A percentile compares a stretch with the other conserved stretches of the same genome.
phyloP scores from a whole-genome alignment of 2,329 filamentous ascomycete species.

The Stagonosporopsis rhizophila region DNA sequence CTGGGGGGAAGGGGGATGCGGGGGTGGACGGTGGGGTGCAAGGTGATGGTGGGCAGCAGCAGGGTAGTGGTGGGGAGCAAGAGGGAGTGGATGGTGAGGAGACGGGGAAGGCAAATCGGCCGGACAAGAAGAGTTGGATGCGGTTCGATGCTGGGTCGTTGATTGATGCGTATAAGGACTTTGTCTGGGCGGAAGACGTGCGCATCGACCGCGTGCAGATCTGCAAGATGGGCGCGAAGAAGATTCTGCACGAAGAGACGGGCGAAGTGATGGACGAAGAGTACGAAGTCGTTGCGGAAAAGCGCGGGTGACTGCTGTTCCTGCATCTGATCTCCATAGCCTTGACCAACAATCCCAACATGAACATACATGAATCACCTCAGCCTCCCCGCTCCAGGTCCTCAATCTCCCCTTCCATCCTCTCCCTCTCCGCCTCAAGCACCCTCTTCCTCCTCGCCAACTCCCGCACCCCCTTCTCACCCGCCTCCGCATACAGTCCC shows the following conservation, averaged over 20 bases:
- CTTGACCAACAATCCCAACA: too few species aligned
- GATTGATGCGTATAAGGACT: slow-evolving; percentile 66
- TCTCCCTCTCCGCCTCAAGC: slow-evolving; percentile 44
- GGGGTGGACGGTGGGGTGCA: neutral
- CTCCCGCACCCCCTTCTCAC: slow-evolving; percentile 48
- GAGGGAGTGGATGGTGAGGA: too few species aligned
- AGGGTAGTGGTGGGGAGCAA: slow-evolving; percentile 13
- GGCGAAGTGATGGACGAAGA: slow-evolving; percentile 59
- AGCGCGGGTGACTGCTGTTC: slow-evolving; percentile 4
- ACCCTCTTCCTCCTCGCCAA: slow-evolving; percentile 51
- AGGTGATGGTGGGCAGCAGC: neutral
- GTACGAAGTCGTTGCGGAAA: slow-evolving; percentile 59
- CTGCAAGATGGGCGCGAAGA: slow-evolving; percentile 87
- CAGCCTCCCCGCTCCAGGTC: slow-evolving; percentile 31
- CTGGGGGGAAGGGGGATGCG: slow-evolving; percentile 12
- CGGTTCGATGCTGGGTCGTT: slow-evolving; percentile 52
- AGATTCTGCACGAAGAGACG: slow-evolving; percentile 53
- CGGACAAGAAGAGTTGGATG: slow-evolving; percentile 41
- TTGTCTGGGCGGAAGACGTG: slow-evolving; percentile 74
- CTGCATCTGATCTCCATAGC: too few species aligned
- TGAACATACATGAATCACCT: too few species aligned
- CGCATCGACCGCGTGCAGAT: slow-evolving; percentile 75
- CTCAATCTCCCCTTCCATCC: slow-evolving; percentile 42
- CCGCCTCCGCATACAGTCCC: slow-evolving; percentile 46
- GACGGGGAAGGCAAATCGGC: too few species aligned